These are phyloP conservation scores for Aspergillus pseudotamarii DNA, from an alignment of 2,329 filamentous ascomycete genomes.

Conservation along the genomic window DNA sequence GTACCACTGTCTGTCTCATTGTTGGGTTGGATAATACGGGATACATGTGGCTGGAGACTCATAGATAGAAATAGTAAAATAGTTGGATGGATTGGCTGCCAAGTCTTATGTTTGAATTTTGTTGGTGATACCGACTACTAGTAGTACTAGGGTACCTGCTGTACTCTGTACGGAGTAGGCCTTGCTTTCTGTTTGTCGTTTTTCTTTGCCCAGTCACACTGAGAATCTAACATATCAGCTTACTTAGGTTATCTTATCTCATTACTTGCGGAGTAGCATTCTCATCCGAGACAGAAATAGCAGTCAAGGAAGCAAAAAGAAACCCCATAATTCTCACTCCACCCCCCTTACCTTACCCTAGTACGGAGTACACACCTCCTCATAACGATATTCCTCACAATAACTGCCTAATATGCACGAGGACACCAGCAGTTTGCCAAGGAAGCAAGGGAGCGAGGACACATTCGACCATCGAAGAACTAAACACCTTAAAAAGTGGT, in stretches of 20 bases:
- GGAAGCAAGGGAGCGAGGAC: not conserved
- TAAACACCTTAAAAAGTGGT: not conserved
- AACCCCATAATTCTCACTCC: not conserved
- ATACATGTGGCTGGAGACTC: not conserved
- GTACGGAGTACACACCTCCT: not conserved
- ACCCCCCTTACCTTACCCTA: not conserved
- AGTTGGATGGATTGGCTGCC: not conserved
- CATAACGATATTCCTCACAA: not conserved
- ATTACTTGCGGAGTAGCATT: not conserved
- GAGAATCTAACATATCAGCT: too few relatives aligned
- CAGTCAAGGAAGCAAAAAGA: not conserved
- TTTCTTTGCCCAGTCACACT: not conserved
- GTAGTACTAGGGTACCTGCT: too few relatives aligned
- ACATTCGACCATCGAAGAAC: not conserved
- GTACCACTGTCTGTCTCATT: not conserved
- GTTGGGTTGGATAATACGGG: not conserved
- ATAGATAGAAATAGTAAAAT: not conserved
- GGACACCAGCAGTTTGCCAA: not conserved
- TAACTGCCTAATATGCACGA: not conserved
- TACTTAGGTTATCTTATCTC: not conserved
- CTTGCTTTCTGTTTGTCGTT: not conserved
- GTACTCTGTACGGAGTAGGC: not conserved
- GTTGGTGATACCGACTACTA: not conserved
- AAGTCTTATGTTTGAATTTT: too few relatives aligned
- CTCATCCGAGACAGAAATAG: too few relatives aligned